These are phyloP conservation scores for Glycine tomentella DNA, from an alignment of 306 rosid genomes.

Conservation along the genomic window DNA sequence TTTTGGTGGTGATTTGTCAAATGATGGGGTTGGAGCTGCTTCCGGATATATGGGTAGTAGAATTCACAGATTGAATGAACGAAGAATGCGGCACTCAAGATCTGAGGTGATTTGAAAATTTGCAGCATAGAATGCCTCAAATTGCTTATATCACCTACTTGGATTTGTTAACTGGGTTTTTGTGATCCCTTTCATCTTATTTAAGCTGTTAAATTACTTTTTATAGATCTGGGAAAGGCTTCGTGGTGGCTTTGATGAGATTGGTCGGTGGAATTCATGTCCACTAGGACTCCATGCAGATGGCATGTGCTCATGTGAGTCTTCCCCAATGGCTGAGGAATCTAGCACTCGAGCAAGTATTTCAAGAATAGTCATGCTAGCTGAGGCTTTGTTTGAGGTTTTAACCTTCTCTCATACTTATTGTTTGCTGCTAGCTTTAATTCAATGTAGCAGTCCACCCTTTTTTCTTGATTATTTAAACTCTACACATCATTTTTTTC, in stretches of 20 bases:
- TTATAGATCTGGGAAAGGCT: slow-evolving; percentile 93
- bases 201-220: slow-evolving; percentile 46
- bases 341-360: slow-evolving; percentile 91
- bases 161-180: slow-evolving; percentile 9
- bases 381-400: slow-evolving; percentile 98
- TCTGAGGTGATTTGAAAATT: slow-evolving; percentile 74
- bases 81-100: slow-evolving; percentile 73
- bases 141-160: slow-evolving; percentile 37
- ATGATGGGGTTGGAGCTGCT: slow-evolving; percentile 64
- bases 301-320: slow-evolving; percentile 88
- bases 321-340: slow-evolving; percentile 68
- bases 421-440: slow-evolving; percentile 7
- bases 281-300: slow-evolving; percentile 88
- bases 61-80: slow-evolving; percentile 71
- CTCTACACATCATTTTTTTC: not conserved
- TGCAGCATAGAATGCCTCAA: slow-evolving; percentile 32
- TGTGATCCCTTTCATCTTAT: slow-evolving; percentile 25
- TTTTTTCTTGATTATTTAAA: slow-evolving; percentile 29
- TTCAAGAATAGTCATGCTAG: slow-evolving; percentile 97
- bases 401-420: slow-evolving; percentile 35
- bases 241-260: slow-evolving; percentile 80
- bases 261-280: slow-evolving; percentile 69
- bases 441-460: slow-evolving; percentile 29
- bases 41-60: slow-evolving; percentile 70
- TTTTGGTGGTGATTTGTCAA: slow-evolving; percentile 75